Conservation (phyloP, 208 protist genomes). For the Trypanosoma brucei region DNA sequence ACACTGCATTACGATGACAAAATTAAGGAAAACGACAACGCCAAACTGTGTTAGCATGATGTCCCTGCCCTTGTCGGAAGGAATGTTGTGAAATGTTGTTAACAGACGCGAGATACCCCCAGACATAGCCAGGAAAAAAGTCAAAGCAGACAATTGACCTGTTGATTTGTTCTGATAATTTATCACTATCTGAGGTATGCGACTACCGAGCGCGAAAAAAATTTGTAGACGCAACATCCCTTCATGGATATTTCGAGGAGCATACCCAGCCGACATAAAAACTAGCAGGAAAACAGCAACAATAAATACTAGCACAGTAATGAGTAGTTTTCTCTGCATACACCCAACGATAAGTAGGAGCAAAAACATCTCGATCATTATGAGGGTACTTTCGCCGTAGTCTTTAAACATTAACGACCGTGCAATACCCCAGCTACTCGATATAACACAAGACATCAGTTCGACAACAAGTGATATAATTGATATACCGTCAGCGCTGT, state of each 20-base stretch:
- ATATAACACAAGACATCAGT: constrained; percentile 71
- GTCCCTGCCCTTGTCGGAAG: constrained; percentile 70
- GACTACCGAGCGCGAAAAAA: constrained; percentile 60
- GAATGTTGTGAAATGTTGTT: constrained; percentile 79
- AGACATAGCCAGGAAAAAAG: constrained; percentile 78
- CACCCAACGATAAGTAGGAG: constrained; percentile 62
- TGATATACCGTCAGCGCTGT: constrained; percentile 68
- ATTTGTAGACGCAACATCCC: constrained; percentile 55
- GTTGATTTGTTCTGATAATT: constrained; percentile 64
- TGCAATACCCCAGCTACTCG: constrained; percentile 72
- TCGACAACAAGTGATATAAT: constrained; percentile 57
- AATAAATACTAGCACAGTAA: constrained; percentile 29
- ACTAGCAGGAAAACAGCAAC: constrained; percentile 28
- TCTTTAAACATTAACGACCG: constrained; percentile 64
- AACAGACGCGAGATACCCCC: constrained; percentile 65
- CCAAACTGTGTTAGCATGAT: constrained; percentile 64
- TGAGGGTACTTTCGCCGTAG: constrained; percentile 79
- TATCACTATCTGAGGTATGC: constrained; percentile 73
- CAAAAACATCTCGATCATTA: constrained; percentile 58
- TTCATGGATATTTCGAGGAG: constrained; percentile 49
- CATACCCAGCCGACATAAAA: constrained; percentile 32
- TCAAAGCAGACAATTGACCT: constrained; percentile 76
- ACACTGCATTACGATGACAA: constrained; percentile 66
- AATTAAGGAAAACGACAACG: constrained; percentile 55
- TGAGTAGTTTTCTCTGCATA: constrained; percentile 38